Conservation (phyloP, 306 rosid species). For the Vicia faba region DNA sequence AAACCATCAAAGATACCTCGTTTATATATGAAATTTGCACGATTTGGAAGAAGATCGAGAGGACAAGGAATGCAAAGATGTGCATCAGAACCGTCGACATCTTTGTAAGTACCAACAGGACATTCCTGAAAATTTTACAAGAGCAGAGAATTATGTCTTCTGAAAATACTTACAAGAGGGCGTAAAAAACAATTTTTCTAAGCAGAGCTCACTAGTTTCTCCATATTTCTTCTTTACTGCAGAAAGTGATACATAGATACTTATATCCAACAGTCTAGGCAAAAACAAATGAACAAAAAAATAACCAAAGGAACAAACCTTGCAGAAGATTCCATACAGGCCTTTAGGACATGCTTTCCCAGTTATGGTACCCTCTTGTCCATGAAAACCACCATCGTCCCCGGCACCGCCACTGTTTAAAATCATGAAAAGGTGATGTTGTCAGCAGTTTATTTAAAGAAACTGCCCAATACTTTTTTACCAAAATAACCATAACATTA, state of each 20-base stretch:
- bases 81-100: conserved; percentile 77
- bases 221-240: conserved; percentile 6
- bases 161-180: conserved; percentile 13
- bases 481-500: conserved; percentile 13
- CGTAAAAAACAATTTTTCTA: conserved; percentile 1
- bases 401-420: conserved; percentile 90
- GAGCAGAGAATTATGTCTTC: conserved; percentile 24
- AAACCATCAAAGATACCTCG: conserved; percentile 65
- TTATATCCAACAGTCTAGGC: conserved; percentile 22
- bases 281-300: conserved; percentile 8
- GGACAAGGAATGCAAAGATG: conserved; percentile 87
- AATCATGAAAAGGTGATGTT: conserved; percentile 40
- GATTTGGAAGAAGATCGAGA: conserved; percentile 87
- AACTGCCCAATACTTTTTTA: conserved; percentile 6
- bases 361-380: conserved; percentile 76
- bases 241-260: conserved; percentile 23
- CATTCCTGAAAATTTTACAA: conserved; percentile 71
- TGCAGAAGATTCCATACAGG: conserved; percentile 83
- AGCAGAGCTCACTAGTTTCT: neutral
- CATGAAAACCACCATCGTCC: conserved; percentile 65
- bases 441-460: conserved; percentile 27
- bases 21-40: conserved; percentile 80
- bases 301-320: conserved; percentile 55
- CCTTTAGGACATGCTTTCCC: conserved; percentile 96
- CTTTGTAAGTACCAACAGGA: conserved; percentile 89